A percentile compares a stretch with the other conserved stretches of the same genome.
Evolutionary conservation across 1,284 basidiomycete genomes (phyloP).

Genomic region (Puccinia brachypodii): DNA sequence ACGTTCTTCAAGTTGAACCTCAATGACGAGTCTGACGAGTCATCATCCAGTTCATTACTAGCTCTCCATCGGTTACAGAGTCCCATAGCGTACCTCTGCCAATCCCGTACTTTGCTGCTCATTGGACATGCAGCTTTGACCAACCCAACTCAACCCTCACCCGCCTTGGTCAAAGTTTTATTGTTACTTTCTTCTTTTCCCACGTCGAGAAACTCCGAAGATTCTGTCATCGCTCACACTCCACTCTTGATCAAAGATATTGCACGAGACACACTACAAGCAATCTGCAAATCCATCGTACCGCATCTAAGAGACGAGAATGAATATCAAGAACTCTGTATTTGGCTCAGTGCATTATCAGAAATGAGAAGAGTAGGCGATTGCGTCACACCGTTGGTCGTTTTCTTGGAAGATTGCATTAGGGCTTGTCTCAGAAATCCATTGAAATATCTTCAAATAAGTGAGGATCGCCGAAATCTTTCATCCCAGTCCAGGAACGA

Average conservation of each 20-base stretch:
- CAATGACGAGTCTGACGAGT: neutral
- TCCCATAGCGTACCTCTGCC: slow-evolving; percentile 41
- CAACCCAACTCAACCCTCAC: slow-evolving; percentile 34
- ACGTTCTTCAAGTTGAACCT: slow-evolving; percentile 36
- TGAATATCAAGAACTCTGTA: slow-evolving; percentile 38
- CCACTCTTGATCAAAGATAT: slow-evolving; percentile 4
- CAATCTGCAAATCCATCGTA: slow-evolving; percentile 26
- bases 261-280: slow-evolving; percentile 40
- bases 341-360: slow-evolving; percentile 37
- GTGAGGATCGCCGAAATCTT: slow-evolving; percentile 1
- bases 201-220: neutral
- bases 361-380: slow-evolving; percentile 27
- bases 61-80: slow-evolving; percentile 2
- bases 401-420: slow-evolving; percentile 46
- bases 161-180: slow-evolving; percentile 38
- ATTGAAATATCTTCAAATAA: slow-evolving; percentile 42
- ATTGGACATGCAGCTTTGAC: slow-evolving; percentile 35
- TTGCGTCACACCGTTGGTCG: slow-evolving; percentile 11
- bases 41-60: neutral
- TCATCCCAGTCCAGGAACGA: neutral
- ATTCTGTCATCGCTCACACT: neutral
- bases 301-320: slow-evolving; percentile 42
- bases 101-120: slow-evolving; percentile 31
- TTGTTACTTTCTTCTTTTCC: slow-evolving; percentile 32
- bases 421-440: slow-evolving; percentile 41